These are phyloP conservation scores for Colletotrichum chrysophilum DNA, from an alignment of 2,329 filamentous ascomycete genomes.

Conservation along the genomic window DNA sequence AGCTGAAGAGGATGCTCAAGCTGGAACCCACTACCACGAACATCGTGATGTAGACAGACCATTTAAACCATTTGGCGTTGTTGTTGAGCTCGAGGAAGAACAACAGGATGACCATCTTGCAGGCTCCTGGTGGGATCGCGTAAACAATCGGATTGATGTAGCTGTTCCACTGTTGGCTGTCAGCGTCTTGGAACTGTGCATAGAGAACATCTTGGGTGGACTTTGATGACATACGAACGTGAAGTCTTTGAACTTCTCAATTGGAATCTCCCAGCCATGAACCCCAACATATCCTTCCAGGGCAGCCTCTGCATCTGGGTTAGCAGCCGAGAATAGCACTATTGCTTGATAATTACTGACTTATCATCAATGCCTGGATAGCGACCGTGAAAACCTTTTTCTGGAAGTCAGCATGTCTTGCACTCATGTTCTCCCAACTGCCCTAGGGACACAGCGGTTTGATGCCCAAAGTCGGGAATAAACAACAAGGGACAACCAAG, in stretches of 20 bases:
- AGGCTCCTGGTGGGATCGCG: constrained; percentile 18
- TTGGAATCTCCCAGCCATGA: constrained; percentile 18
- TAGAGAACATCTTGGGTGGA: not conserved
- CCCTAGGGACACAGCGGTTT: no score
- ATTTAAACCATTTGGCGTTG: constrained; percentile 8
- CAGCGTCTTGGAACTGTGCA: not conserved
- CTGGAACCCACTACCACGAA: constrained; percentile 15
- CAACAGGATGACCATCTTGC: constrained; percentile 23
- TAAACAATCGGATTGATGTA: constrained; percentile 23
- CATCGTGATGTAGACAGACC: constrained; percentile 14
- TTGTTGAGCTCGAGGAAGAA: constrained; percentile 19
- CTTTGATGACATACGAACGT: not conserved
- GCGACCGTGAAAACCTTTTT: not conserved
- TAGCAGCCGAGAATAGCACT: not conserved
- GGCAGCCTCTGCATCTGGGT: not conserved
- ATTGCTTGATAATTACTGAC: not conserved
- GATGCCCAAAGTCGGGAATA: no score
- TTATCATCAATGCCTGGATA: constrained; percentile 12
- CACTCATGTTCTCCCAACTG: no score
- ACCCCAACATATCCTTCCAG: not conserved
- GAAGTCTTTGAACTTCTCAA: constrained; percentile 9
- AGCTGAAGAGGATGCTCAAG: constrained; percentile 30
- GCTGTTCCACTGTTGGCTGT: not conserved
- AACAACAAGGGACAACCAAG: not conserved
- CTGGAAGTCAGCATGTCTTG: not conserved